These are phyloP conservation scores for Annona cherimola DNA, from an alignment of 164 flowering plant species.

Conservation along the genomic window DNA sequence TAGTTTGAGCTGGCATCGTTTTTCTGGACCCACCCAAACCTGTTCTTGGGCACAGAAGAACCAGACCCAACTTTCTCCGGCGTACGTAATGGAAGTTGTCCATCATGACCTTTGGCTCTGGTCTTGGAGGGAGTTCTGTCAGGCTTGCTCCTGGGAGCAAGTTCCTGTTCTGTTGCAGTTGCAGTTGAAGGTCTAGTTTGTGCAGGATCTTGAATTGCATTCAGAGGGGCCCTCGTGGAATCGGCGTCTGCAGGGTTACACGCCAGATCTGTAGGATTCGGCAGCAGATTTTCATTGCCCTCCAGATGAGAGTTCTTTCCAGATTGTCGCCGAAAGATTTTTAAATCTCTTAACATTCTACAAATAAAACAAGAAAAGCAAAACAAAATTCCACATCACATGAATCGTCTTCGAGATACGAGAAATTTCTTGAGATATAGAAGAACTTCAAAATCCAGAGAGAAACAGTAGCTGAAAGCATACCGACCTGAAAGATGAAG, in stretches of 20 bases:
- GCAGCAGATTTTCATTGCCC: conserved; percentile 72
- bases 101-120: conserved; percentile 32
- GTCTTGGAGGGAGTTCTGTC: conserved; percentile 73
- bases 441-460: not conserved
- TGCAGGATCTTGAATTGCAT: conserved; percentile 50
- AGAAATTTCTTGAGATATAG: not conserved
- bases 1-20: conserved; percentile 26
- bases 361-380: not conserved
- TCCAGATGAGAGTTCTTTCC: conserved; percentile 39
- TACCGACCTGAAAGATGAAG: conserved; percentile 11
- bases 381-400: not conserved
- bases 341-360: conserved; percentile 85
- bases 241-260: conserved; percentile 21
- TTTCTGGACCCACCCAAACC: conserved; percentile 73
- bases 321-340: conserved; percentile 48
- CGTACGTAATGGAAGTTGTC: conserved; percentile 45
- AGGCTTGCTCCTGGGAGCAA: conserved; percentile 27
- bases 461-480: not conserved
- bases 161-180: conserved; percentile 32
- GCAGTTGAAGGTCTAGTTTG: conserved; percentile 21
- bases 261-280: conserved; percentile 31
- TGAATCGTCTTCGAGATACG: not conserved
- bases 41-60: conserved; percentile 21
- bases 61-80: conserved; percentile 60
- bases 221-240: conserved; percentile 50